Conservation (phyloP, 345 rosid genomes). For the Rhizophora apiculata region DNA sequence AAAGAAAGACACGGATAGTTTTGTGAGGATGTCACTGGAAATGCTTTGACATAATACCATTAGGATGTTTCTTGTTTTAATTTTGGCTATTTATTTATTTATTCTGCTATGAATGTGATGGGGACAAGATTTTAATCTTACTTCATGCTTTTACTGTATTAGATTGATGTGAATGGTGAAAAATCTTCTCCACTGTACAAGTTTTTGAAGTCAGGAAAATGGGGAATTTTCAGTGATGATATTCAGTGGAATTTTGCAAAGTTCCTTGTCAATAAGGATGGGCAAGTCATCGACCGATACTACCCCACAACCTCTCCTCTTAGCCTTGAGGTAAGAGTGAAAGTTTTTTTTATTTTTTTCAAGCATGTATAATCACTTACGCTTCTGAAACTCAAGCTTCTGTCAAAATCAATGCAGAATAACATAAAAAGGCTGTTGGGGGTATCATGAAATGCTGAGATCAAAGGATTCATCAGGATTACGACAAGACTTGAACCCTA, state of each 20-base stretch:
- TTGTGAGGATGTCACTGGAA: background rate
- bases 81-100: background rate
- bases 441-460: no score
- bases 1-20: background rate
- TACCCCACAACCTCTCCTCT: slow-evolving; percentile 34
- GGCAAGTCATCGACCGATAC: slow-evolving; percentile 30
- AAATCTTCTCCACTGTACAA: slow-evolving; percentile 30
- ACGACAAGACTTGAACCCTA: no score
- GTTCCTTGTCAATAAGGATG: slow-evolving; percentile 27
- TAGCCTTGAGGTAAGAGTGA: slow-evolving; percentile 24
- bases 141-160: background rate
- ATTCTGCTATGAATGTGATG: background rate
- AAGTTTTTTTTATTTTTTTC: background rate
- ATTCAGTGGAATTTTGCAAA: slow-evolving; percentile 37
- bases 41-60: background rate
- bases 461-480: no score
- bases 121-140: background rate
- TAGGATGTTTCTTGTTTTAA: background rate
- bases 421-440: slow-evolving; percentile 56
- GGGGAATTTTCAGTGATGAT: slow-evolving; percentile 37
- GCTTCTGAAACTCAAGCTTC: background rate
- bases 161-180: slow-evolving; percentile 34
- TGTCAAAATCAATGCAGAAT: slow-evolving; percentile 37
- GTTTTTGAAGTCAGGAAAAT: slow-evolving; percentile 29
- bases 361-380: background rate